A percentile compares a stretch with the other conserved stretches of the same genome.
phyloP scores from a whole-genome alignment of 805 yeast genomes.

The Isabelozyma pseudorhagii region DNA sequence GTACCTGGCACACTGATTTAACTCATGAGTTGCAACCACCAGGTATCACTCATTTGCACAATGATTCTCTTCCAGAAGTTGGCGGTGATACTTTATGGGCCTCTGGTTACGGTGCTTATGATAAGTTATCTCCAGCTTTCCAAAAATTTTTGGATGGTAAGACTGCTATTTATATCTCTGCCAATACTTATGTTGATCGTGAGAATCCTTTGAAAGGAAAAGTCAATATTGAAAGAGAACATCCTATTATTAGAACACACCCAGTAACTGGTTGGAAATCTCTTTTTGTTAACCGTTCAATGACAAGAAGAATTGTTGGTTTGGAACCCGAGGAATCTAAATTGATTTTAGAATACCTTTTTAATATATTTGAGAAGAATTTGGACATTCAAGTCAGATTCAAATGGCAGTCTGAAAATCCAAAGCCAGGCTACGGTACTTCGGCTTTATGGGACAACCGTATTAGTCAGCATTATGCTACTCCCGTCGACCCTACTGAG shows the following conservation, averaged over 20 bases:
- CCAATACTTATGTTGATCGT: constrained; percentile 14
- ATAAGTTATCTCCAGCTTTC: constrained; percentile 48
- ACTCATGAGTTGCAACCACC: constrained; percentile 58
- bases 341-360: constrained; percentile 43
- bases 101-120: constrained; percentile 52
- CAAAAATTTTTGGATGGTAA: constrained; percentile 27
- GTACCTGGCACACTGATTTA: constrained; percentile 50
- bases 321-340: constrained; percentile 46
- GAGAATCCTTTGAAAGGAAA: constrained; percentile 19
- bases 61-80: constrained; percentile 45
- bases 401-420: constrained; percentile 29
- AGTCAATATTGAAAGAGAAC: constrained; percentile 15
- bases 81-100: constrained; percentile 59
- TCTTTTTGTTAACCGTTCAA: constrained; percentile 20
- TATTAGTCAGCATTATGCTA: constrained; percentile 46
- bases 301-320: constrained; percentile 45
- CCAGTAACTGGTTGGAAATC: constrained; percentile 30
- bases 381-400: constrained; percentile 51
- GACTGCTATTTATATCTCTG: constrained; percentile 23
- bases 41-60: constrained; percentile 51
- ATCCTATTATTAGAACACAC: constrained; percentile 27
- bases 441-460: constrained; percentile 57
- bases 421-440: constrained; percentile 35
- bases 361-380: constrained; percentile 40
- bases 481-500: constrained; percentile 5